Evolutionary conservation across 305 asterid genomes (phyloP).

Genomic region (Fraxinus sp.): DNA sequence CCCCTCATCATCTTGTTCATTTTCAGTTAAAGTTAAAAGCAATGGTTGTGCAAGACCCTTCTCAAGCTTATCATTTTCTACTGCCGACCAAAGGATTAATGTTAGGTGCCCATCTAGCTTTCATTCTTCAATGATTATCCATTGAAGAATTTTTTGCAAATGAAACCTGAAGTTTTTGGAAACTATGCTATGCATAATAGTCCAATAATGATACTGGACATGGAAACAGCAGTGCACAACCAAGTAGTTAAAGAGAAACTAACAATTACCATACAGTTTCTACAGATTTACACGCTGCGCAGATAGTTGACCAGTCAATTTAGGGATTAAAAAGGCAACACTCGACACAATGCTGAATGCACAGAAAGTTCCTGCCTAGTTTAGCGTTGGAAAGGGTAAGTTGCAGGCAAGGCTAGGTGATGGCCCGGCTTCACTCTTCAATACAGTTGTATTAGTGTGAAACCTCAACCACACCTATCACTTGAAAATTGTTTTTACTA

Average conservation of each 20-base stretch:
- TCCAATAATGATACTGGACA: neutral
- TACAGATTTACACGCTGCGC: neutral
- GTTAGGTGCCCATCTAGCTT: constrained; percentile 18
- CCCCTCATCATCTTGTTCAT: constrained; percentile 58
- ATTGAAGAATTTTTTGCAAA: neutral
- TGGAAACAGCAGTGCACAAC: neutral
- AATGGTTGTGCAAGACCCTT: constrained; percentile 79
- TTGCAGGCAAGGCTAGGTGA: neutral
- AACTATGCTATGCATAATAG: neutral
- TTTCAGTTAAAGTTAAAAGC: constrained; percentile 50
- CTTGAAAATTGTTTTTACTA: neutral
- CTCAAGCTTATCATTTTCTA: constrained; percentile 61
- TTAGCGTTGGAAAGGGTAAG: neutral
- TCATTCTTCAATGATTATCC: neutral
- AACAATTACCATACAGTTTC: neutral
- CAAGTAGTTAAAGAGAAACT: neutral
- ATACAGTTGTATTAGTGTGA: neutral
- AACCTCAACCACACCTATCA: neutral
- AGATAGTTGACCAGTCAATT: neutral
- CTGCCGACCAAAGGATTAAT: constrained; percentile 33
- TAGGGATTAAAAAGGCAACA: neutral
- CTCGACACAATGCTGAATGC: neutral
- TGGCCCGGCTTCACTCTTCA: neutral
- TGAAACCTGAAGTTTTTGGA: neutral
- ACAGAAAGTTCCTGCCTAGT: neutral